Evolutionary conservation across 805 yeast genomes (phyloP).

Genomic region (Soucietia sequanensis): DNA sequence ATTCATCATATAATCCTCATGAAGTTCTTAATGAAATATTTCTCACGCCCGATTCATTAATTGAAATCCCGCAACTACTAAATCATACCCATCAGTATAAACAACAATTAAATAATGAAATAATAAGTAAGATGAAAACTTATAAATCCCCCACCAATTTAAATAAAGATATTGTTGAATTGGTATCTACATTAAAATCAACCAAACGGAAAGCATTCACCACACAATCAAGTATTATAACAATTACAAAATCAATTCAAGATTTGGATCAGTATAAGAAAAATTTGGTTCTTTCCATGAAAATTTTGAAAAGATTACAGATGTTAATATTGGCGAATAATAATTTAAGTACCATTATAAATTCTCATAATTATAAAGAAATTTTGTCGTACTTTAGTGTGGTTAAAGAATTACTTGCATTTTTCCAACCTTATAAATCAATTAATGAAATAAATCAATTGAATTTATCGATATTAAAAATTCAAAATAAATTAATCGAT

Average conservation of each 20-base stretch:
- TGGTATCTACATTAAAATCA: conserved; percentile 45
- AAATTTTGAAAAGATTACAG: conserved; percentile 80
- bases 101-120: conserved; percentile 44
- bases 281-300: conserved; percentile 82
- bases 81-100: conserved; percentile 52
- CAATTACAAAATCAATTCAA: conserved; percentile 76
- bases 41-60: conserved; percentile 42
- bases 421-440: conserved; percentile 78
- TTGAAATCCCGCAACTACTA: conserved; percentile 50
- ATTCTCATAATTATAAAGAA: conserved; percentile 50
- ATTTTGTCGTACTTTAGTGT: conserved; percentile 65
- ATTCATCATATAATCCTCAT: not conserved
- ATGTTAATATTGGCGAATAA: conserved; percentile 79
- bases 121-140: conserved; percentile 34
- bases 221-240: conserved; percentile 62
- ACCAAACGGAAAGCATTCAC: conserved; percentile 48
- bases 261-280: conserved; percentile 77
- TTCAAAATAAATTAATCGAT: conserved; percentile 61
- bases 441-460: conserved; percentile 75
- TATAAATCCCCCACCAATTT: conserved; percentile 27
- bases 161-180: conserved; percentile 32
- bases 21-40: not conserved
- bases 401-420: conserved; percentile 66
- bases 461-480: conserved; percentile 54
- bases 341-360: conserved; percentile 48